phyloP scores from a whole-genome alignment of 139 green algal genomes.

The Ettlia oleoabundans region DNA sequence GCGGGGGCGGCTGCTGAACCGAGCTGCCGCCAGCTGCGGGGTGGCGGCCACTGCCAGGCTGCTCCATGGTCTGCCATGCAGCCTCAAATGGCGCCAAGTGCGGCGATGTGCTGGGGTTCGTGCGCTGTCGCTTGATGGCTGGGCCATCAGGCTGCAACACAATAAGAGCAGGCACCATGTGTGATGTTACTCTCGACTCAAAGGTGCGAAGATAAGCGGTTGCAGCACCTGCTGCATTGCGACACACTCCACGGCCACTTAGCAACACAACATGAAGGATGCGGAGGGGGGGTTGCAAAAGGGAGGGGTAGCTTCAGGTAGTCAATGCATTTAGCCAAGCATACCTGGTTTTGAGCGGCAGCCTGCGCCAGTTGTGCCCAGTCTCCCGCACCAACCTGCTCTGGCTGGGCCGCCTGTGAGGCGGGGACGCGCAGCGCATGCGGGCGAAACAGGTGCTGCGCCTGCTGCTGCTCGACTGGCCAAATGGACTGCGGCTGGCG shows the following conservation, averaged over 20 bases:
- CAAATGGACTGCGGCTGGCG: not conserved
- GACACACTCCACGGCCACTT: too few species aligned
- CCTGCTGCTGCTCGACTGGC: not conserved
- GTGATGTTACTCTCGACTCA: not conserved
- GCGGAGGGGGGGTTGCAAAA: too few species aligned
- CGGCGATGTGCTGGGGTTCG: not conserved
- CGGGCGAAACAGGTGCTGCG: conserved; percentile 10
- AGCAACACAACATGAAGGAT: too few species aligned
- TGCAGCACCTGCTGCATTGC: not conserved
- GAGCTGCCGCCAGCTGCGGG: conserved; percentile 6
- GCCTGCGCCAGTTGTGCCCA: too few species aligned
- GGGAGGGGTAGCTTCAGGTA: too few species aligned
- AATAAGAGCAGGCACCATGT: not conserved
- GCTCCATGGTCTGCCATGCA: not conserved
- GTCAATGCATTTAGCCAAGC: too few species aligned
- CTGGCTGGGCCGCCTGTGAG: not conserved
- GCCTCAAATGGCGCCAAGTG: not conserved
- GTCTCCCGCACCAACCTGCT: not conserved
- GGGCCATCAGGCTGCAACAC: not conserved
- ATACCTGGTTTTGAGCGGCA: too few species aligned
- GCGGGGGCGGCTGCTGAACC: too few species aligned
- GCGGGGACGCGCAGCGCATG: not conserved
- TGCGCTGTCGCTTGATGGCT: conserved; percentile 19
- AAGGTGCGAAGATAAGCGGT: not conserved
- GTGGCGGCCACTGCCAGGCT: not conserved